Base-by-base conservation (phyloP, 2,329 filamentous ascomycete species). In the Stachybotrys elegans region DNA sequence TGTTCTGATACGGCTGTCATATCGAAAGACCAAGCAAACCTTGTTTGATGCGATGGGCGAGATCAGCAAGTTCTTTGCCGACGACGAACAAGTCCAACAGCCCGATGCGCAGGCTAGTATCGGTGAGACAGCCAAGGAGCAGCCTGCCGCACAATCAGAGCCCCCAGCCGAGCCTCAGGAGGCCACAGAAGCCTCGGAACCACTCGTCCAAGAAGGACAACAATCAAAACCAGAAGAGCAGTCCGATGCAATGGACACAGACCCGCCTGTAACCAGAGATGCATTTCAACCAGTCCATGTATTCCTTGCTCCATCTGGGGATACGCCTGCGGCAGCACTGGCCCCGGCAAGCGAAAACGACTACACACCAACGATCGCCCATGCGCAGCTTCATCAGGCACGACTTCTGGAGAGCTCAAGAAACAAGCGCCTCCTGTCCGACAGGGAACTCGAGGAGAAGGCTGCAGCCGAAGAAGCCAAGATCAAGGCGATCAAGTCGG, bases 41-140 rank as follows among this genome's bases (percentile, higher is more conserved):
- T 67, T 97, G 22, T 88, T 89, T 53, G 86, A 92, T 50, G 92
- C 92, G 9, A 89, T 95, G 83, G 70, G 73, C 38, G 78, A 92
- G 57, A 95, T 97, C 49, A 77, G 78, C 19, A 72, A 81, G 51
- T 90, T 86, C 58, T 94, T 95, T 63, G 80, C 71, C 19, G 70
- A 76, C 31, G 57, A 59, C 19, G 51, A 55, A 17, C 40, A 52
- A 14, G 47, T 47, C 11, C 37, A 49, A 12, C 40, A 49, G 6
- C 39, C 43, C 5, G 7, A 45, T 32, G 25, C 41, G 16, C 38
- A 19, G 22, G 27, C 6, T 27, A 44, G 12, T 6, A 45, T 6
- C 32, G 53, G n/a, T 44, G 51, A 37, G 38, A 46, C 19, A 17
- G 41, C 7, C 32, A 49, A 12, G 42, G 50, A 22, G 12, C 45